phyloP scores from a whole-genome alignment of 2,329 filamentous ascomycete species.

The Fusarium devonianum region DNA sequence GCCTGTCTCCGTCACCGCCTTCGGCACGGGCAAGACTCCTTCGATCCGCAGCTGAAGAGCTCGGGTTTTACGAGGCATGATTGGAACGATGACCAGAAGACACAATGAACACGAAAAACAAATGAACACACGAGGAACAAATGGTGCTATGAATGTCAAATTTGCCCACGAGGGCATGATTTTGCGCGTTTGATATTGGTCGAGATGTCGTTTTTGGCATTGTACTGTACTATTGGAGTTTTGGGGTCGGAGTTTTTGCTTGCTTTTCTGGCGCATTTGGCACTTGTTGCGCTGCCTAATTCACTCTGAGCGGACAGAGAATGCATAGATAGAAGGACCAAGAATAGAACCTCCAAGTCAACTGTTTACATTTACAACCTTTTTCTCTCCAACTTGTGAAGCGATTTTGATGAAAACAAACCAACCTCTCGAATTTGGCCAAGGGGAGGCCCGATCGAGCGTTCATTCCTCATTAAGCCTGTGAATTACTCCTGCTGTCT shows the following conservation, averaged over 20 bases:
- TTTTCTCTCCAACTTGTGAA: too few species aligned
- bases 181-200: too few species aligned
- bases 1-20: conserved; percentile 26
- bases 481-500: too few species aligned
- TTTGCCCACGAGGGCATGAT: neutral
- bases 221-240: neutral
- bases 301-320: neutral
- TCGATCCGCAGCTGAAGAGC: conserved; percentile 31
- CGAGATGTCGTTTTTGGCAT: too few species aligned
- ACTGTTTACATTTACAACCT: neutral
- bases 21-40: conserved; percentile 31
- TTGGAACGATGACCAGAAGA: conserved; percentile 2
- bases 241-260: neutral
- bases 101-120: conserved; percentile 4
- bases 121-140: conserved; percentile 15
- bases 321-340: neutral
- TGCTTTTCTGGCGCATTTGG: neutral
- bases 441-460: too few species aligned
- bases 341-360: neutral
- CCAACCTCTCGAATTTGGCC: too few species aligned
- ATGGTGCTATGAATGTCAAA: neutral
- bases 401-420: too few species aligned
- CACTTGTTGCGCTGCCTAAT: neutral
- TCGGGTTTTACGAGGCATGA: conserved; percentile 8
- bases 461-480: too few species aligned